These are phyloP conservation scores for Salicornia ramosissima DNA, from an alignment of 148 eudicot genomes.

Conservation along the genomic window DNA sequence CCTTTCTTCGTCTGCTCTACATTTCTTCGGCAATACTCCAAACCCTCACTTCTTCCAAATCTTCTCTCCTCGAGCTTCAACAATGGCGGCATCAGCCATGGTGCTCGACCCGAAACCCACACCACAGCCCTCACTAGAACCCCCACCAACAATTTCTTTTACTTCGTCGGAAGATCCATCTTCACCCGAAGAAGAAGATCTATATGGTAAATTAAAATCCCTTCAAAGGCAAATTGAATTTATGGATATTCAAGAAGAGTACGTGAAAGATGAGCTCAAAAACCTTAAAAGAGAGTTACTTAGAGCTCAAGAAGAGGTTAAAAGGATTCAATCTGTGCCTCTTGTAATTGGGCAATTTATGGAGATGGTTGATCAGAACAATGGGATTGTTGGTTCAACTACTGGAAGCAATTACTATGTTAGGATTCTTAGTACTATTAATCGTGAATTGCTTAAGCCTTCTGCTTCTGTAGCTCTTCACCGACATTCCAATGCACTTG, in stretches of 20 bases:
- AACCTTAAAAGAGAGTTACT: slow-evolving; percentile 73
- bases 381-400: slow-evolving; percentile 84
- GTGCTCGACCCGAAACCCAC: slow-evolving; percentile 52
- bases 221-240: slow-evolving; percentile 68
- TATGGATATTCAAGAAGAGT: slow-evolving; percentile 79
- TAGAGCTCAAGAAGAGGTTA: slow-evolving; percentile 84
- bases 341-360: slow-evolving; percentile 89
- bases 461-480: slow-evolving; percentile 79
- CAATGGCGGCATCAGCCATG: slow-evolving; percentile 51
- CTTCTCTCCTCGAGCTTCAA: background rate
- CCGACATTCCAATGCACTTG: slow-evolving; percentile 80
- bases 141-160: background rate
- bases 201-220: slow-evolving; percentile 57
- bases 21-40: slow-evolving; percentile 15
- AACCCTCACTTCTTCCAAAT: background rate
- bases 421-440: slow-evolving; percentile 73
- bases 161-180: background rate
- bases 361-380: slow-evolving; percentile 86
- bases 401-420: slow-evolving; percentile 88
- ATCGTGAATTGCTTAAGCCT: slow-evolving; percentile 70
- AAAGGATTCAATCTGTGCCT: slow-evolving; percentile 79
- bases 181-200: slow-evolving; percentile 43
- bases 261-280: slow-evolving; percentile 84
- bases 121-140: background rate
- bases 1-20: background rate